Conservation (phyloP, 1,139 yeast genomes). For the Hemisphaericaspora lyxosophila region DNA sequence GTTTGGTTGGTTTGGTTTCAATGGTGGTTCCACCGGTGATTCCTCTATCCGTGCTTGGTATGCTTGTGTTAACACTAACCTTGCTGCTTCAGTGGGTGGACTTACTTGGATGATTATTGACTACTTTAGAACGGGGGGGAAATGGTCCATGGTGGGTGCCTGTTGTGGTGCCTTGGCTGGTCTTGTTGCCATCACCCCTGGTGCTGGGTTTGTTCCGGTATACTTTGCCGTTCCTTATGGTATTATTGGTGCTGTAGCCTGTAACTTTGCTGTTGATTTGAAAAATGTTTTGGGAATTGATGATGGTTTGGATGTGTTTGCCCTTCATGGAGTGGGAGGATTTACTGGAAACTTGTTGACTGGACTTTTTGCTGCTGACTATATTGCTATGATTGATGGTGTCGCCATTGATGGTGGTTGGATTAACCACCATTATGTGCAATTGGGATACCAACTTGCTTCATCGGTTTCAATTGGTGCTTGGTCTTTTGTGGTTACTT, state of each 20-base stretch:
- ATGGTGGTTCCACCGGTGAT: slow-evolving; percentile 95
- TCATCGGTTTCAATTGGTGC: slow-evolving; percentile 71
- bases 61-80: slow-evolving; percentile 86
- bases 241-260: slow-evolving; percentile 69
- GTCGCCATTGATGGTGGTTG: slow-evolving; percentile 86
- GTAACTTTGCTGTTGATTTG: slow-evolving; percentile 83
- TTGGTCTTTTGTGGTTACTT: slow-evolving; percentile 81
- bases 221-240: slow-evolving; percentile 88
- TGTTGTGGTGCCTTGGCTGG: slow-evolving; percentile 95
- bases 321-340: slow-evolving; percentile 94
- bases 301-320: slow-evolving; percentile 94
- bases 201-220: slow-evolving; percentile 93
- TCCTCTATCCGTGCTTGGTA: slow-evolving; percentile 90
- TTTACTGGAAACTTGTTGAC: slow-evolving; percentile 80
- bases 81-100: slow-evolving; percentile 92
- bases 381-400: slow-evolving; percentile 76
- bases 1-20: slow-evolving; percentile 99
- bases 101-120: slow-evolving; percentile 92
- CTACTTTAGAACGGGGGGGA: slow-evolving; percentile 81
- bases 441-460: slow-evolving; percentile 92
- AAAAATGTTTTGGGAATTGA: slow-evolving; percentile 75
- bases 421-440: slow-evolving; percentile 86
- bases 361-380: slow-evolving; percentile 92
- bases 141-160: slow-evolving; percentile 93
- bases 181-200: slow-evolving; percentile 94